These are phyloP conservation scores for Penicillium occitanis DNA, from an alignment of 2,329 filamentous ascomycete genomes.

Conservation along the genomic window DNA sequence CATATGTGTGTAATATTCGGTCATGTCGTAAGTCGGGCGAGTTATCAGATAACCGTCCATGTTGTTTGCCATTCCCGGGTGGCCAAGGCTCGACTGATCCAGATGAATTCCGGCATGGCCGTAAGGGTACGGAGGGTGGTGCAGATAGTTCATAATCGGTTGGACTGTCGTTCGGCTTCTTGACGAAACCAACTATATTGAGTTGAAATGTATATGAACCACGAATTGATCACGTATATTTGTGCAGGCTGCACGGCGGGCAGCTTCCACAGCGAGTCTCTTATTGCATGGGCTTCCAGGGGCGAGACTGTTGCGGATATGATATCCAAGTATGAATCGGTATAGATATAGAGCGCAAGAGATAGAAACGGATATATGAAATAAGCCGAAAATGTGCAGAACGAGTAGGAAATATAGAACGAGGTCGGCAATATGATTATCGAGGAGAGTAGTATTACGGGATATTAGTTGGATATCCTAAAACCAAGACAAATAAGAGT, in stretches of 20 bases:
- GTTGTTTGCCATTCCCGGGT: constrained; percentile 40
- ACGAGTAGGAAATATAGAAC: background rate
- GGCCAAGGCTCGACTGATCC: constrained; percentile 41
- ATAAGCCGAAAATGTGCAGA: background rate
- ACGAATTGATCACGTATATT: background rate
- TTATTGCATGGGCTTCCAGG: constrained; percentile 22
- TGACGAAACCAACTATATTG: background rate
- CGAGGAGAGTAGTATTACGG: constrained; percentile 1
- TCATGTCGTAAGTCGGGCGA: constrained; percentile 43
- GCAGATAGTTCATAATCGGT: constrained; percentile 37
- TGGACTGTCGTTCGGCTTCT: background rate
- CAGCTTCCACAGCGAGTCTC: constrained; percentile 21
- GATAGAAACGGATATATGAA: background rate
- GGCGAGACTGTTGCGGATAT: background rate
- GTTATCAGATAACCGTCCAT: constrained; percentile 41
- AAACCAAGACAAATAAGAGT: background rate
- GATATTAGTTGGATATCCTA: background rate
- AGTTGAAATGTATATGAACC: background rate
- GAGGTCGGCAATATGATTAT: constrained; percentile 6
- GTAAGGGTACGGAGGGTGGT: constrained; percentile 40
- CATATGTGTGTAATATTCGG: constrained; percentile 44
- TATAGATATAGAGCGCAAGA: constrained; percentile 7
- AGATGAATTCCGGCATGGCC: constrained; percentile 37
- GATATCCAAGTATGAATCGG: background rate
- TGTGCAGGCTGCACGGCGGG: constrained; percentile 23